Conservation (phyloP, 2,329 filamentous ascomycete genomes). For the Arthrobotrys sphaeroides region DNA sequence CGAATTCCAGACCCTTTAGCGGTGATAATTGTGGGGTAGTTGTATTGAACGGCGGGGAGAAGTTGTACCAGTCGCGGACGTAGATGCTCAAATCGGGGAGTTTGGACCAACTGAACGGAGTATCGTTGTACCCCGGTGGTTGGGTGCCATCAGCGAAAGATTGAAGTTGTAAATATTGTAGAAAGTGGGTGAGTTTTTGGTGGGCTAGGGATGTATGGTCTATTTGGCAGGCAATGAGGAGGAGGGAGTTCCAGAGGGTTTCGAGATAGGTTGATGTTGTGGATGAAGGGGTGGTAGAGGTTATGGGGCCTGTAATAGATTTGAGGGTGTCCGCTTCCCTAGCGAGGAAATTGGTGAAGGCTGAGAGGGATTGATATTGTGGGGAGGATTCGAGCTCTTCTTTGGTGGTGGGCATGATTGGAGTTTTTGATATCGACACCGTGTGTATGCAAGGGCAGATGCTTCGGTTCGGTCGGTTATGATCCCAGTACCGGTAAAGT, state of each 20-base stretch:
- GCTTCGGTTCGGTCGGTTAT: too few relatives aligned
- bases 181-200: not conserved
- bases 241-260: slow-evolving; percentile 21
- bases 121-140: not conserved
- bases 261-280: slow-evolving; percentile 29
- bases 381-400: not conserved
- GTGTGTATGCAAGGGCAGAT: too few relatives aligned
- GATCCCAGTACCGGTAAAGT: too few relatives aligned
- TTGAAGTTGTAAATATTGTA: not conserved
- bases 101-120: slow-evolving; percentile 6
- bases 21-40: not conserved
- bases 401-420: not conserved
- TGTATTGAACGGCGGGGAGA: slow-evolving; percentile 6
- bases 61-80: slow-evolving; percentile 28
- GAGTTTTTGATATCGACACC: not conserved
- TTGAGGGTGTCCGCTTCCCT: not conserved
- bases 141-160: not conserved
- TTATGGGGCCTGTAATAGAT: not conserved
- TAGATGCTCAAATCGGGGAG: slow-evolving; percentile 20
- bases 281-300: not conserved
- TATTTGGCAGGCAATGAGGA: slow-evolving; percentile 19
- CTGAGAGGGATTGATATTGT: not conserved
- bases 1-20: not conserved
- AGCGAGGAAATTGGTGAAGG: not conserved
- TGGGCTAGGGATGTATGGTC: not conserved